These are phyloP conservation scores for Pseudonitzschia delicatissima DNA, from an alignment of 108 stramenopile genomes.

Conservation along the genomic window DNA sequence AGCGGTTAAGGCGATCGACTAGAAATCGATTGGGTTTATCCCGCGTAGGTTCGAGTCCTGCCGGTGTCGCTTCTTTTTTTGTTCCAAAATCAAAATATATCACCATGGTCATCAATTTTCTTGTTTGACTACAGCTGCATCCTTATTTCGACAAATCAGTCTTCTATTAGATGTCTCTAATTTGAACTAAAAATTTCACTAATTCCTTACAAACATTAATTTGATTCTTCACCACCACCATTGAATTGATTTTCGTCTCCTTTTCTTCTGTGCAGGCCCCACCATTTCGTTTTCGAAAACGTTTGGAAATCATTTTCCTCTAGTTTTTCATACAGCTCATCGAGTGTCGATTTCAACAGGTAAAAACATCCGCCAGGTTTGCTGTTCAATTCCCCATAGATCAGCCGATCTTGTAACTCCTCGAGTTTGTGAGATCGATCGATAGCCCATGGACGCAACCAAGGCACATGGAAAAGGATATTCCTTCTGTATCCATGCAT, in stretches of 20 bases:
- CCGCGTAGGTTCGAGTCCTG: slow-evolving; percentile 84
- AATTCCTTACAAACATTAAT: too few relatives aligned
- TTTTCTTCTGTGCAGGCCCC: not conserved
- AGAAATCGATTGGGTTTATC: slow-evolving; percentile 78
- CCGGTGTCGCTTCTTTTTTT: slow-evolving; percentile 48
- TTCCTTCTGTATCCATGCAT: slow-evolving; percentile 11
- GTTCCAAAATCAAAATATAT: too few relatives aligned
- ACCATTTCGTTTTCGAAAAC: not conserved
- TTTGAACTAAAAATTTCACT: too few relatives aligned
- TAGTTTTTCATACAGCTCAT: slow-evolving; percentile 5
- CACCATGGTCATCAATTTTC: too few relatives aligned
- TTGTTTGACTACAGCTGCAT: too few relatives aligned
- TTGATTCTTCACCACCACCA: too few relatives aligned
- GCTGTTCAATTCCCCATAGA: slow-evolving; percentile 11
- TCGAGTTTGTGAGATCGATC: slow-evolving; percentile 7
- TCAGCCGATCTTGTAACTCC: slow-evolving; percentile 12
- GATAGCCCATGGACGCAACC: slow-evolving; percentile 1
- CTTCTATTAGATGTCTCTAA: too few relatives aligned
- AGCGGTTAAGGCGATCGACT: slow-evolving; percentile 83
- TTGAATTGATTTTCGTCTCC: too few relatives aligned
- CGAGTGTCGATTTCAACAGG: not conserved
- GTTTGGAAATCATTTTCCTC: slow-evolving; percentile 10
- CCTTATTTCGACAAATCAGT: too few relatives aligned
- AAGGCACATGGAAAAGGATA: slow-evolving; percentile 6
- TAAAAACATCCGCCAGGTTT: not conserved